These are phyloP conservation scores for Fusarium burgessii DNA, from an alignment of 2,329 filamentous ascomycete species.

Conservation along the genomic window DNA sequence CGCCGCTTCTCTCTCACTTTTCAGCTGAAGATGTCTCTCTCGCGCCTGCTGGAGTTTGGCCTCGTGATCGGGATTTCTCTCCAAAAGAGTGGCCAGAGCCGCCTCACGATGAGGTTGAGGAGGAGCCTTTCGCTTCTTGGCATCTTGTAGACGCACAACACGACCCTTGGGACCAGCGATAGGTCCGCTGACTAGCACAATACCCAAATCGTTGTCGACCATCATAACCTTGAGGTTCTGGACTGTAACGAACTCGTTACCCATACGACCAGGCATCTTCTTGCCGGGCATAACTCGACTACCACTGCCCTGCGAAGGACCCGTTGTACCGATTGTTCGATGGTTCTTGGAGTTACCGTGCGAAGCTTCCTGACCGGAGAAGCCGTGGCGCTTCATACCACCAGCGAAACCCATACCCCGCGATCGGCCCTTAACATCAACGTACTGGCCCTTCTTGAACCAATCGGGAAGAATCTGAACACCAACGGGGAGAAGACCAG, in stretches of 20 bases:
- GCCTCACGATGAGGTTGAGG: constrained; percentile 62
- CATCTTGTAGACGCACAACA: constrained; percentile 87
- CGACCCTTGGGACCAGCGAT: constrained; percentile 91
- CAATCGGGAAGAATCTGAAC: constrained; percentile 84
- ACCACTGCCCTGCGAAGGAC: constrained; percentile 90
- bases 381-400: constrained; percentile 97
- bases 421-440: constrained; percentile 83
- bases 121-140: constrained; percentile 82
- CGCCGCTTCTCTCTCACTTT: constrained; percentile 58
- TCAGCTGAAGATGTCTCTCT: constrained; percentile 64
- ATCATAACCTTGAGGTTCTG: constrained; percentile 92
- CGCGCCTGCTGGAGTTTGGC: constrained; percentile 62
- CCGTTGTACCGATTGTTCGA: constrained; percentile 89
- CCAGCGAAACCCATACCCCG: constrained; percentile 94
- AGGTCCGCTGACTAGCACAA: constrained; percentile 87
- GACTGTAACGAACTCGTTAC: constrained; percentile 85
- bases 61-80: constrained; percentile 62
- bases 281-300: constrained; percentile 94
- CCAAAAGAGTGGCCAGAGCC: constrained; percentile 56
- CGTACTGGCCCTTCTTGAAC: constrained; percentile 90
- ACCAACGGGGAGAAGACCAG: constrained; percentile 81
- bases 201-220: constrained; percentile 86
- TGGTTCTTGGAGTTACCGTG: constrained; percentile 98
- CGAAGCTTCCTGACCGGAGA: constrained; percentile 86
- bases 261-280: constrained; percentile 98